Evolutionary conservation across 2,329 filamentous ascomycete genomes (phyloP), one percentile per base, ranked within the genome.

Genomic region (Daldinia sp.): DNA sequence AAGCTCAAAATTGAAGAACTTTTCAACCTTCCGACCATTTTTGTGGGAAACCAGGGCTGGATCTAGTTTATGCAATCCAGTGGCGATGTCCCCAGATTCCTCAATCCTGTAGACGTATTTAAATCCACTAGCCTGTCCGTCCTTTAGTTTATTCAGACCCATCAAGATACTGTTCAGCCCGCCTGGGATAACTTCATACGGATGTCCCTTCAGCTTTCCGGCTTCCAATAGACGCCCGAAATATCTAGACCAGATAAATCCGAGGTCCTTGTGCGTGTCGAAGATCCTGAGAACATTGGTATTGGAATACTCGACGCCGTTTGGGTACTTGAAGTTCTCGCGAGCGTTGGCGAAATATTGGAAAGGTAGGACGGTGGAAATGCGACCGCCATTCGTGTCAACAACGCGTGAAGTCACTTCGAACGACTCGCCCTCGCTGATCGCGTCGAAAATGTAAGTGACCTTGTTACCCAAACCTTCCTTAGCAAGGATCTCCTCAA

Each of bases 31-130:
- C 15, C 12, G 48, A 3, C 1, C 1, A 42, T 30, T 53, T 13
- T 55, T 51, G 1, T 23, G 20, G 5, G 56, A 33, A 28, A 18
- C 7, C 6, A 54, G 15, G 15, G 56, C 20, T 13, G 41, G 33
- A 20, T 55, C 33, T 15, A 54, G 5, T 20, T 37, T 56, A n/a
- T 51, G 48, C 23, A 67, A 12, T 10, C 64, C 50, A 26, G 35
- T 28, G 20, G 60, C 18, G 18, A 63, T 30, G 41, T 73, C 35
- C 0, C 53, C 56, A 33, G 78, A 79, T 7, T 80, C 78, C 4
- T 66, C 72, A 65, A 81, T 76, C 20, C 75, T 81, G 73, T 88
- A 87, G 0, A 92, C 85, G 80, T 90, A 91, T 79, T 92, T 92
- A 0, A 87, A 82, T 1, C 84, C 89, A 73, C 86, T 89, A 23